Evolutionary conservation across 1,139 yeast species (phyloP).

Genomic region (Trichomonascaceae sp.): DNA sequence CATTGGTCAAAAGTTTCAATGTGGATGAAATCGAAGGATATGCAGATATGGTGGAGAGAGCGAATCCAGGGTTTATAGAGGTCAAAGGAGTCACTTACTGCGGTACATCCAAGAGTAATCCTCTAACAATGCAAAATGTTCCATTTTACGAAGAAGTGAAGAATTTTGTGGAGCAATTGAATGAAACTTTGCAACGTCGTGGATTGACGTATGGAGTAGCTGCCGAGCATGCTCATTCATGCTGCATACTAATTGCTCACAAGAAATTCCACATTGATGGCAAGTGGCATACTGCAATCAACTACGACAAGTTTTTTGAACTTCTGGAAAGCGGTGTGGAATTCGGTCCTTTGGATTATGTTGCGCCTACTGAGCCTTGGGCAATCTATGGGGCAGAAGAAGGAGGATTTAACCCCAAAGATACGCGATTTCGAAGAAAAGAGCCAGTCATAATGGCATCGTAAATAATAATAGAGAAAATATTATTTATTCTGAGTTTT

Average conservation of each 20-base stretch:
- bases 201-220: constrained; percentile 76
- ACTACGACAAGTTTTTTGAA: constrained; percentile 70
- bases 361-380: constrained; percentile 80
- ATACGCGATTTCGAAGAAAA: constrained; percentile 32
- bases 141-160: constrained; percentile 92
- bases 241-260: constrained; percentile 83
- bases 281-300: constrained; percentile 86
- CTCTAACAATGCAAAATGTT: constrained; percentile 89
- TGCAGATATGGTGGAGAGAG: constrained; percentile 80
- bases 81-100: constrained; percentile 94
- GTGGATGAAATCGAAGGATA: constrained; percentile 78
- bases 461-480: neutral
- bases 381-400: constrained; percentile 80
- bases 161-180: constrained; percentile 58
- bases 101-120: constrained; percentile 78
- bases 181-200: constrained; percentile 52
- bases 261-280: constrained; percentile 61
- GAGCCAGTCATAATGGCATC: neutral
- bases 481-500: neutral
- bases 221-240: constrained; percentile 93
- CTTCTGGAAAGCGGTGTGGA: constrained; percentile 49
- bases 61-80: constrained; percentile 82
- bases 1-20: constrained; percentile 88
- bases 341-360: constrained; percentile 76
- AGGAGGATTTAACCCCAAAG: constrained; percentile 89